These are phyloP conservation scores for Exophiala aquamarina DNA, from an alignment of 2,329 filamentous ascomycete genomes.

Conservation along the genomic window DNA sequence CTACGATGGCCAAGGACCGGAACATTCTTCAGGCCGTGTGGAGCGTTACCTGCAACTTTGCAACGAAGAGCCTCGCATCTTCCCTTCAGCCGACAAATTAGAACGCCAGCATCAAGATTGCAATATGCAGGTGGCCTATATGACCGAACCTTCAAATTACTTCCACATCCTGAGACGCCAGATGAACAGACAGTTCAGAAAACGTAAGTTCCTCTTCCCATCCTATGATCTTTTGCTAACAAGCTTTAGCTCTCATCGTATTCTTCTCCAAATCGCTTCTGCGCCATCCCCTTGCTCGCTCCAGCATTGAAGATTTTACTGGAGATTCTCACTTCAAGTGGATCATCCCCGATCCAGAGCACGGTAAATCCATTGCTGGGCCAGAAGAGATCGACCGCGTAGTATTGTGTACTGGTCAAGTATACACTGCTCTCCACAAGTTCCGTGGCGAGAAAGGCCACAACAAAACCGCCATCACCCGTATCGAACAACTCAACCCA, in stretches of 20 bases:
- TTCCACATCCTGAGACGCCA: conserved; percentile 97
- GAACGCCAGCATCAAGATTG: conserved; percentile 98
- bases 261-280: conserved; percentile 99
- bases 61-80: conserved; percentile 95
- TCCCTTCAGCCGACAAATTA: conserved; percentile 83
- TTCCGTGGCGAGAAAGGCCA: conserved; percentile 83
- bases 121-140: conserved; percentile 98
- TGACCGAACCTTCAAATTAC: conserved; percentile 92
- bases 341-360: conserved; percentile 90
- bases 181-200: conserved; percentile 99
- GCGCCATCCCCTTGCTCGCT: conserved; percentile 89
- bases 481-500: conserved; percentile 95
- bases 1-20: conserved; percentile 96
- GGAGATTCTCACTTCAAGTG: conserved; percentile 92
- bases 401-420: conserved; percentile 91
- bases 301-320: conserved; percentile 84
- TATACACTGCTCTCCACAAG: conserved; percentile 87
- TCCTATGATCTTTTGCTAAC: conserved; percentile 2
- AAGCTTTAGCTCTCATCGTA: conserved; percentile 72
- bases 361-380: conserved; percentile 72
- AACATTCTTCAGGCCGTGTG: conserved; percentile 96
- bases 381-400: conserved; percentile 90
- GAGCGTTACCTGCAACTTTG: conserved; percentile 96
- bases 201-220: conserved; percentile 68
- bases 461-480: conserved; percentile 89